Evolutionary conservation across 768 basidiomycete genomes (phyloP).

Genomic region (Trametes coccinea): DNA sequence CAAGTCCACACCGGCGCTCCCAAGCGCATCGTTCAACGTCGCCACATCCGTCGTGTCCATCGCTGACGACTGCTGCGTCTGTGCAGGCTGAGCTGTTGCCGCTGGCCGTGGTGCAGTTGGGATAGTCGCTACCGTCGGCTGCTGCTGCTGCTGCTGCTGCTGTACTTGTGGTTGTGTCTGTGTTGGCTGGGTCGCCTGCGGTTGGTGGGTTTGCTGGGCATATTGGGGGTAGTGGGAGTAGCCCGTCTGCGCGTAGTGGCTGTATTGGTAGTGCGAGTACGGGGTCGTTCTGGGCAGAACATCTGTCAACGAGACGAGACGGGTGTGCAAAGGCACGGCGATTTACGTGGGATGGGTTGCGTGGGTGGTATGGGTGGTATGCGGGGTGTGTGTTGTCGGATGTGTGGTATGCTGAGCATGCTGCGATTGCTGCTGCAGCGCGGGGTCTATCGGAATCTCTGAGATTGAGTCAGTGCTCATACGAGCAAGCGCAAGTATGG

Average conservation of each 20-base stretch:
- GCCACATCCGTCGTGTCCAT: slow-evolving; percentile 72
- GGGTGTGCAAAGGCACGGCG: neutral
- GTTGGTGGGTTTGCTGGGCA: slow-evolving; percentile 32
- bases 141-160: slow-evolving; percentile 10
- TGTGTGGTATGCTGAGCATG: slow-evolving; percentile 35
- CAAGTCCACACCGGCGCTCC: slow-evolving; percentile 87
- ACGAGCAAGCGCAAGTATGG: neutral
- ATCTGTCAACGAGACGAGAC: neutral
- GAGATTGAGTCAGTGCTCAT: neutral
- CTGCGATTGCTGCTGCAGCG: slow-evolving; percentile 61
- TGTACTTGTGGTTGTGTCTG: slow-evolving; percentile 17
- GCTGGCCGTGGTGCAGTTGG: slow-evolving; percentile 16
- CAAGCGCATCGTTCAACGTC: slow-evolving; percentile 80
- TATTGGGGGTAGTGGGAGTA: slow-evolving; percentile 48
- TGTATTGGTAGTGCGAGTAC: slow-evolving; percentile 42
- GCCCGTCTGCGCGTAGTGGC: slow-evolving; percentile 39
- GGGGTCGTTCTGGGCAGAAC: slow-evolving; percentile 13
- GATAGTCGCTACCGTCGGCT: slow-evolving; percentile 5
- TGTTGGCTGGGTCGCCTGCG: slow-evolving; percentile 23
- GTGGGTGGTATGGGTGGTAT: slow-evolving; percentile 8
- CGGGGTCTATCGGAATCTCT: slow-evolving; percentile 70
- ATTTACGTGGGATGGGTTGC: slow-evolving; percentile 20
- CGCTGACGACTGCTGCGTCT: slow-evolving; percentile 6
- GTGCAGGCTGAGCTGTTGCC: slow-evolving; percentile 1
- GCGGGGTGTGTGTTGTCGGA: slow-evolving; percentile 7